Evolutionary conservation across 345 rosid genomes (phyloP).

Genomic region (Geranium rotundifolium): DNA sequence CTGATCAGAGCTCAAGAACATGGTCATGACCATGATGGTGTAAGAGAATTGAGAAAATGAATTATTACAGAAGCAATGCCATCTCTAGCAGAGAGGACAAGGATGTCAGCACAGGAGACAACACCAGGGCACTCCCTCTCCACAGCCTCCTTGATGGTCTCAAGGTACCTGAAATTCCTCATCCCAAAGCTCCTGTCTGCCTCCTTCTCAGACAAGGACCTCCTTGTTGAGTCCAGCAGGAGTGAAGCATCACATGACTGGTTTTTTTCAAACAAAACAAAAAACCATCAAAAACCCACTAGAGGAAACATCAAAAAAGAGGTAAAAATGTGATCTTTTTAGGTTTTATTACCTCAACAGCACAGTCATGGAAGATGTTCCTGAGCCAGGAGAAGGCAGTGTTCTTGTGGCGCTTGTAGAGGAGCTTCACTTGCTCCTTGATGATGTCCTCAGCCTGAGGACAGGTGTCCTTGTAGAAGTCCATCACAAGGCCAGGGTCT

Average conservation of each 20-base stretch:
- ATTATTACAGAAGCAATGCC: slow-evolving; percentile 59
- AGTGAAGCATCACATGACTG: slow-evolving; percentile 97
- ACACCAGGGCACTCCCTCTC: slow-evolving; percentile 94
- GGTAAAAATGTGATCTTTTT: background rate
- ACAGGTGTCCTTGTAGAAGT: slow-evolving; percentile 78
- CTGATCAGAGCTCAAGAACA: background rate
- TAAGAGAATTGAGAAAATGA: background rate
- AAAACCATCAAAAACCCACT: background rate
- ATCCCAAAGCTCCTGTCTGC: slow-evolving; percentile 90
- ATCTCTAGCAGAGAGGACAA: slow-evolving; percentile 79
- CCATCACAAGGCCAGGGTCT: slow-evolving; percentile 62
- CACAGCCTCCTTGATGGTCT: slow-evolving; percentile 77
- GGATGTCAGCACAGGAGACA: slow-evolving; percentile 83
- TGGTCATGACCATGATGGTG: no score
- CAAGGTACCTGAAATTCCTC: slow-evolving; percentile 90
- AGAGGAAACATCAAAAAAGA: background rate
- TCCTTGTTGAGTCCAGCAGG: slow-evolving; percentile 91
- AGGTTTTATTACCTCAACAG: slow-evolving; percentile 55
- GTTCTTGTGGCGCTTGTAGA: slow-evolving; percentile 98
- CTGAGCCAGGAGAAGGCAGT: slow-evolving; percentile 99
- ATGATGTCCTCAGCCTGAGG: slow-evolving; percentile 95
- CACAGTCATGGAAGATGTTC: slow-evolving; percentile 98
- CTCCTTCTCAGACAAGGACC: slow-evolving; percentile 87
- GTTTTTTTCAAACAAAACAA: slow-evolving; percentile 1
- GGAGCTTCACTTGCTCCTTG: slow-evolving; percentile 79